Percentiles rank a stretch among this genome's conserved stretches.
These are phyloP conservation scores for Epicoccum nigrum DNA, from an alignment of 2,329 filamentous ascomycete genomes.

Conservation along the genomic window DNA sequence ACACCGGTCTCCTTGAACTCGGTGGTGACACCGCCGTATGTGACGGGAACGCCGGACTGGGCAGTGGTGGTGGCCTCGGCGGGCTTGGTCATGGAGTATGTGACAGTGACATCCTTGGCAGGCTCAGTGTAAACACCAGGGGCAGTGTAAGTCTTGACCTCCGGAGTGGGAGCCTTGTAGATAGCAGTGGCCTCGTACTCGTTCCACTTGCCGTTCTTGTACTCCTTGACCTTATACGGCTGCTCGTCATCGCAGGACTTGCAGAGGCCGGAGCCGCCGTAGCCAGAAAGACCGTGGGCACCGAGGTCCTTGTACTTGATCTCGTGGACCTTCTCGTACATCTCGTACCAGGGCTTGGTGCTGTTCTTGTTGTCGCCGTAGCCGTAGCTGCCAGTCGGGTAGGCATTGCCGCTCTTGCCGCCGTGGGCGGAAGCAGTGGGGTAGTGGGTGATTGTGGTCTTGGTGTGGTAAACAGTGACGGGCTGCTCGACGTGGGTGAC, in stretches of 20 bases:
- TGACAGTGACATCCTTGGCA: conserved; percentile 33
- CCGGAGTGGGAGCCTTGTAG: conserved; percentile 36
- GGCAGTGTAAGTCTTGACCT: conserved; percentile 35
- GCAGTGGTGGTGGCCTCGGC: conserved; percentile 33
- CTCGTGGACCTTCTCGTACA: conserved; percentile 39
- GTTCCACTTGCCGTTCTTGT: conserved; percentile 39
- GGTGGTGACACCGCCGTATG: conserved; percentile 35
- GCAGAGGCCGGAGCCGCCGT: conserved; percentile 38
- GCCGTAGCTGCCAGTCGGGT: conserved; percentile 14
- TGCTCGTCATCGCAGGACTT: conserved; percentile 31
- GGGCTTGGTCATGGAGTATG: conserved; percentile 26
- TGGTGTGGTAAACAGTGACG: conserved; percentile 38
- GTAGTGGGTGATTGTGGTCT: conserved; percentile 34
- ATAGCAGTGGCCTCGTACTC: conserved; percentile 28
- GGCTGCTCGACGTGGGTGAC: conserved; percentile 36
- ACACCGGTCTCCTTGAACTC: conserved; percentile 31
- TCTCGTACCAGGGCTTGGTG: conserved; percentile 33
- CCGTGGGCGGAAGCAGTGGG: conserved; percentile 21
- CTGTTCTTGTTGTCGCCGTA: conserved; percentile 20
- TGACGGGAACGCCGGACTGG: conserved; percentile 29
- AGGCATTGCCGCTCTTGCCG: conserved; percentile 10
- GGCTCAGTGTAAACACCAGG: conserved; percentile 41
- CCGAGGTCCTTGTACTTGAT: conserved; percentile 39
- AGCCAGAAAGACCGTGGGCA: conserved; percentile 34
- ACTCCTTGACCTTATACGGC: conserved; percentile 38